phyloP scores from a whole-genome alignment of 1,139 yeast species.

The Kurtzmaniella natalensis region DNA sequence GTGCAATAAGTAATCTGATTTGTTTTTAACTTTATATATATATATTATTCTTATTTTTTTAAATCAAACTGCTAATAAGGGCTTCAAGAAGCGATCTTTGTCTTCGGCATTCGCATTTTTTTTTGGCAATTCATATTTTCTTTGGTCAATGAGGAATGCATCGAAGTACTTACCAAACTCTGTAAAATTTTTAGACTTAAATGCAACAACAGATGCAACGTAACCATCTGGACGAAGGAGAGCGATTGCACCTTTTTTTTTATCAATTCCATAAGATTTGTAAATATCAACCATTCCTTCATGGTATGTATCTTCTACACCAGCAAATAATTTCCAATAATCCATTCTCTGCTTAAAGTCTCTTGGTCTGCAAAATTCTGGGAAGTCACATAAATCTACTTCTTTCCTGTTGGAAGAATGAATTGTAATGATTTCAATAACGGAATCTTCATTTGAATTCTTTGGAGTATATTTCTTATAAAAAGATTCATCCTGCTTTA shows the following conservation, averaged over 20 bases:
- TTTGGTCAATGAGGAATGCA: no score
- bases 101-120: no score
- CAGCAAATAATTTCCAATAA: slow-evolving; percentile 25
- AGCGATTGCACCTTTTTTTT: slow-evolving; percentile 19
- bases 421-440: slow-evolving; percentile 20
- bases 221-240: slow-evolving; percentile 34
- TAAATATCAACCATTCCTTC: slow-evolving; percentile 19
- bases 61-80: no score
- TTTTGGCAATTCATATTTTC: no score
- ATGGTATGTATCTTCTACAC: slow-evolving; percentile 20
- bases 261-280: slow-evolving; percentile 21
- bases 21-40: no score
- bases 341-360: slow-evolving; percentile 24
- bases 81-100: no score
- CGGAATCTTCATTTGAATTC: no score
- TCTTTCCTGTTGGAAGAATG: slow-evolving; percentile 17
- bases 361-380: slow-evolving; percentile 21
- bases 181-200: slow-evolving; percentile 14
- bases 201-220: slow-evolving; percentile 20
- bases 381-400: slow-evolving; percentile 24
- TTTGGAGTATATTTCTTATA: no score
- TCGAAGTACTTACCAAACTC: slow-evolving; percentile 18
- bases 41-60: no score
- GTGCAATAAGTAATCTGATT: no score
- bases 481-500: no score